A percentile compares a stretch with the other conserved stretches of the same genome.
Evolutionary conservation across 108 stramenopile genomes (phyloP).

Genomic region (Nitzschia putrida): DNA sequence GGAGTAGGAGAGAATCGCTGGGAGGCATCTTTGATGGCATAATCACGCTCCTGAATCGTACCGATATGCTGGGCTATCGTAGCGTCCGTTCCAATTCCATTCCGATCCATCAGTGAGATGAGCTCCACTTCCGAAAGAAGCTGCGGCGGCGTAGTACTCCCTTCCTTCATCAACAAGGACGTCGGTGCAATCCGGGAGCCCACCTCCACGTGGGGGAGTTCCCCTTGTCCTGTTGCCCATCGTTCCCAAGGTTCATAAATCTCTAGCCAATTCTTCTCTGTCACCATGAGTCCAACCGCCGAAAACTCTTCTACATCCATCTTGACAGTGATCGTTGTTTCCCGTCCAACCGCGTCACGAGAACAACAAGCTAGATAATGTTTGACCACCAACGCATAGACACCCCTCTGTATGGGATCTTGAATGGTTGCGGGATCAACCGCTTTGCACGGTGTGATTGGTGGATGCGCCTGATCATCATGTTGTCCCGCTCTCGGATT

Average conservation of each 20-base stretch:
- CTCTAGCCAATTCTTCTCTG: conserved; percentile 88
- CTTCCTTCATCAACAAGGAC: conserved; percentile 74
- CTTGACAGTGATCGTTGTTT: conserved; percentile 79
- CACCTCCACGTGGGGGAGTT: conserved; percentile 65
- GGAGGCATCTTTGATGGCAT: conserved; percentile 74
- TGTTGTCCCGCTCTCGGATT: conserved; percentile 79
- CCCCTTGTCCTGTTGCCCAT: conserved; percentile 89
- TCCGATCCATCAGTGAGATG: conserved; percentile 83
- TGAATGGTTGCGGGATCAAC: conserved; percentile 80
- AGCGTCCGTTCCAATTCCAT: conserved; percentile 94
- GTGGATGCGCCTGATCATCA: conserved; percentile 98
- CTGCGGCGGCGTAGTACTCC: conserved; percentile 70
- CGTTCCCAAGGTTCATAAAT: conserved; percentile 89
- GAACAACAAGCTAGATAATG: conserved; percentile 99
- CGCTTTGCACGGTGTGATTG: conserved; percentile 96
- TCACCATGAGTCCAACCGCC: conserved; percentile 86
- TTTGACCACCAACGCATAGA: conserved; percentile 91
- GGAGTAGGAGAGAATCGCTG: conserved; percentile 83
- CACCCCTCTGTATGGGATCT: conserved; percentile 66
- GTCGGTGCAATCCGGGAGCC: conserved; percentile 75
- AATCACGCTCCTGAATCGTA: conserved; percentile 82
- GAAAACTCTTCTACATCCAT: conserved; percentile 89
- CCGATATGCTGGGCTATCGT: conserved; percentile 89
- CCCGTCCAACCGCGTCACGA: conserved; percentile 88
- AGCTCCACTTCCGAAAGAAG: conserved; percentile 78